These are phyloP conservation scores for Botrytis porri DNA, from an alignment of 2,329 filamentous ascomycete genomes.

Conservation along the genomic window DNA sequence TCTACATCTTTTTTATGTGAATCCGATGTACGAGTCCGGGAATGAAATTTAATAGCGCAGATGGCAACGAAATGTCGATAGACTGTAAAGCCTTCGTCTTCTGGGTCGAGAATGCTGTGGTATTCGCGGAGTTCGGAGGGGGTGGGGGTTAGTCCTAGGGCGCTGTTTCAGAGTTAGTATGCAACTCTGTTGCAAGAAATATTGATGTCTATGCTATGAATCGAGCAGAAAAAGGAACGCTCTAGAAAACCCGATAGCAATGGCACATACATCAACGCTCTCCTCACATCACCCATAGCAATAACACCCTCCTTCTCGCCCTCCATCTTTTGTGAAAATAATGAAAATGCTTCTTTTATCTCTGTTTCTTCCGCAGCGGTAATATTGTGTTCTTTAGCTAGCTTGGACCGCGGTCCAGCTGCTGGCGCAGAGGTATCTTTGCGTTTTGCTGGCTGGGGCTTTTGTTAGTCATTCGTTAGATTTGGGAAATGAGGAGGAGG, in stretches of 20 bases:
- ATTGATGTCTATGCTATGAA: background rate
- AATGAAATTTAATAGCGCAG: slow-evolving; percentile 80
- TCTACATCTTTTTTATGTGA: slow-evolving; percentile 66
- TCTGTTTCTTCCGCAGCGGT: slow-evolving; percentile 80
- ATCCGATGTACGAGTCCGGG: slow-evolving; percentile 49
- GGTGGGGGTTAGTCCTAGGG: slow-evolving; percentile 72
- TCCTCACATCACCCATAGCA: slow-evolving; percentile 52
- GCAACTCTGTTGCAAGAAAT: background rate
- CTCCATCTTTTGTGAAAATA: slow-evolving; percentile 72
- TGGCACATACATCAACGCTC: slow-evolving; percentile 63
- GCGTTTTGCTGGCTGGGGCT: slow-evolving; percentile 35
- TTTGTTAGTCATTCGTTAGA: slow-evolving; percentile 9
- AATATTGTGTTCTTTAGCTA: slow-evolving; percentile 89
- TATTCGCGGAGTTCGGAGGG: slow-evolving; percentile 72
- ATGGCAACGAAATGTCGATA: slow-evolving; percentile 84
- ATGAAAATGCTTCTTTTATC: slow-evolving; percentile 83
- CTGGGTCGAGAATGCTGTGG: slow-evolving; percentile 77
- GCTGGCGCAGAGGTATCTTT: slow-evolving; percentile 31
- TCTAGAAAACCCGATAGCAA: background rate
- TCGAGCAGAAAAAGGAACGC: background rate
- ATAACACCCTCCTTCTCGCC: slow-evolving; percentile 64
- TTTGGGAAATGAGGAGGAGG: background rate
- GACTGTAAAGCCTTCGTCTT: slow-evolving; percentile 70
- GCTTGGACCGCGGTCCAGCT: slow-evolving; percentile 65
- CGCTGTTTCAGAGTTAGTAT: slow-evolving; percentile 49